A percentile compares a stretch with the other conserved stretches of the same genome.
These are phyloP conservation scores for Cyberlindnera sargentensis DNA, from an alignment of 805 yeast species.

Conservation along the genomic window DNA sequence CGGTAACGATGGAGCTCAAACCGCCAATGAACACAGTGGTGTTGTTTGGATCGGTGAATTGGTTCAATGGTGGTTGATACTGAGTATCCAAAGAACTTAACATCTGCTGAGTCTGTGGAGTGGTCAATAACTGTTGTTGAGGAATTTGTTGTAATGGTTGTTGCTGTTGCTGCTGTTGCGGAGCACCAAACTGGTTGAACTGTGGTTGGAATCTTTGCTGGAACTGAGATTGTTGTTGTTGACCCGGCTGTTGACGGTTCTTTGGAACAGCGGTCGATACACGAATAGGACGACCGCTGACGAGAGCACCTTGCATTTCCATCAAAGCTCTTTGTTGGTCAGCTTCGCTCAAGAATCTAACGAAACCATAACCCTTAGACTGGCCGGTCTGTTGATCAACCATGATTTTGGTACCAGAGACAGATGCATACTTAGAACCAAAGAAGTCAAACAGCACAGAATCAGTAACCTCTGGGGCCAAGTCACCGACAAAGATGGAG, in stretches of 20 bases:
- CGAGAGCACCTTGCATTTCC: constrained; percentile 75
- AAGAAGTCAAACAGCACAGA: constrained; percentile 56
- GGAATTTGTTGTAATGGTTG: constrained; percentile 11
- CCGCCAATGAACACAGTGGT: constrained; percentile 72
- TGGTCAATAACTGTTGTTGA: constrained; percentile 9
- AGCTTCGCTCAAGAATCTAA: constrained; percentile 57
- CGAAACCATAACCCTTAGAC: constrained; percentile 85
- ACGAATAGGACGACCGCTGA: constrained; percentile 71
- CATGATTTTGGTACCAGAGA: constrained; percentile 73
- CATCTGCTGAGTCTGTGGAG: constrained; percentile 20
- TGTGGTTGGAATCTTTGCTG: constrained; percentile 7
- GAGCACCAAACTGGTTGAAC: constrained; percentile 4
- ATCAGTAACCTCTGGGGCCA: constrained; percentile 69
- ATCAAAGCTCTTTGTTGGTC: constrained; percentile 66
- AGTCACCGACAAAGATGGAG: constrained; percentile 82
- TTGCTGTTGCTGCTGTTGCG: constrained; percentile 16
- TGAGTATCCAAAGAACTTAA: constrained; percentile 27
- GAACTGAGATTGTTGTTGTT: constrained; percentile 5
- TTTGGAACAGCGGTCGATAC: constrained; percentile 64
- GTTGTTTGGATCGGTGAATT: constrained; percentile 73
- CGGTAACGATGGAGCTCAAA: constrained; percentile 48
- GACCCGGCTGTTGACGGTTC: constrained; percentile 24
- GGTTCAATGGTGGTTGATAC: constrained; percentile 48
- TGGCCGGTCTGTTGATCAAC: constrained; percentile 60
- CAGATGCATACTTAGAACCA: constrained; percentile 62